A percentile compares a stretch with the other conserved stretches of the same genome.
These are phyloP conservation scores for Hygrophoropsis aurantiaca DNA, from an alignment of 768 basidiomycete species.

Conservation along the genomic window DNA sequence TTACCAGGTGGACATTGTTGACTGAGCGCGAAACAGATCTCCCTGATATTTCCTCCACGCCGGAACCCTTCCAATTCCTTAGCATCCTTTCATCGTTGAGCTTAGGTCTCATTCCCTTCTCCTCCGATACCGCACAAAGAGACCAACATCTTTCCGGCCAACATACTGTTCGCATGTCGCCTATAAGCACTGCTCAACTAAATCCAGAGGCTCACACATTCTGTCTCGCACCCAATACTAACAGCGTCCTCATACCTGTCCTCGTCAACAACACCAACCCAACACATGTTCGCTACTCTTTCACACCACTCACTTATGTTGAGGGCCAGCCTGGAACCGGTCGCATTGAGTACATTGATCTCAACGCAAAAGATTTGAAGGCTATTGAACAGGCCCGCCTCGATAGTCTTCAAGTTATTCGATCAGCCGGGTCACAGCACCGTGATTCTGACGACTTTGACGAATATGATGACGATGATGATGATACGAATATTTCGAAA, in stretches of 20 bases:
- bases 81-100: conserved; percentile 49
- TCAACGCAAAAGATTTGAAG: conserved; percentile 65
- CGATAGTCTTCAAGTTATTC: conserved; percentile 48
- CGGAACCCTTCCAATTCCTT: conserved; percentile 47
- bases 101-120: conserved; percentile 49
- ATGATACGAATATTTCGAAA: conserved; percentile 33
- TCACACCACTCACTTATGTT: conserved; percentile 61
- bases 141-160: conserved; percentile 77
- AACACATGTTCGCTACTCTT: conserved; percentile 65
- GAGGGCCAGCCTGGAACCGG: conserved; percentile 38
- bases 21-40: conserved; percentile 23
- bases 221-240: conserved; percentile 60
- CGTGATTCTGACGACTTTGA: conserved; percentile 52
- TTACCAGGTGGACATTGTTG: neutral
- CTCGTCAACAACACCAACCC: conserved; percentile 90
- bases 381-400: conserved; percentile 60
- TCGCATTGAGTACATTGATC: conserved; percentile 53
- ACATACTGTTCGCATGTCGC: conserved; percentile 90
- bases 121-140: conserved; percentile 32
- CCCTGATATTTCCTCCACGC: conserved; percentile 40
- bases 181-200: conserved; percentile 88
- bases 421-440: conserved; percentile 31
- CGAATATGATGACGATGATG: conserved; percentile 73
- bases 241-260: conserved; percentile 71
- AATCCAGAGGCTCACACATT: conserved; percentile 76